A percentile compares a stretch with the other conserved stretches of the same genome.
Evolutionary conservation across 2,329 filamentous ascomycete species (phyloP).

Genomic region (Madurella fahalii): DNA sequence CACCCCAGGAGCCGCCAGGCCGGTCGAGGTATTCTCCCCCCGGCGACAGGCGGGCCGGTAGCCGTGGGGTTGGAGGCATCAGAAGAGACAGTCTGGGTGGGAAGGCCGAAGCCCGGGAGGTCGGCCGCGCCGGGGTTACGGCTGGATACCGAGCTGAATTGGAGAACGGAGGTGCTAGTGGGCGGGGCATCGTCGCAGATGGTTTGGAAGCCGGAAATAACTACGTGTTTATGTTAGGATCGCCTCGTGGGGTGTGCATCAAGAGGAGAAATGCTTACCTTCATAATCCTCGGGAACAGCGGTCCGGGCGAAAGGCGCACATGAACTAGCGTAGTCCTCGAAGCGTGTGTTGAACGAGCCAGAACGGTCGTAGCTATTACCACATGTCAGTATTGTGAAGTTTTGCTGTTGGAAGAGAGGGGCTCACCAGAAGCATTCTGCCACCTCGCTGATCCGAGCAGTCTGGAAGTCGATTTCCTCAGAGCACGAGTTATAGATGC

Average conservation of each 20-base stretch:
- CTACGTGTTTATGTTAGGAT: background rate
- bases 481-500: conserved; percentile 23
- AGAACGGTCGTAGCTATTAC: conserved; percentile 17
- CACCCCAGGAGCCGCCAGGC: conserved; percentile 4
- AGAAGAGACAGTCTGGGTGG: background rate
- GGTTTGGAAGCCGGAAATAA: conserved; percentile 13
- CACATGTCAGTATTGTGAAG: background rate
- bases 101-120: background rate
- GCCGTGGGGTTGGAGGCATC: background rate
- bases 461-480: conserved; percentile 8
- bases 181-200: conserved; percentile 18
- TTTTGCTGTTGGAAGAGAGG: too few relatives aligned
- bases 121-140: background rate
- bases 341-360: conserved; percentile 23
- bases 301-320: conserved; percentile 22
- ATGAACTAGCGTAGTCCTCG: conserved; percentile 24
- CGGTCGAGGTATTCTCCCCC: conserved; percentile 2
- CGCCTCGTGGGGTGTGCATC: background rate
- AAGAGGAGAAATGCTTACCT: conserved; percentile 1
- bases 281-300: conserved; percentile 17
- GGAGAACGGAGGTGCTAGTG: background rate
- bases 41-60: background rate
- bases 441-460: conserved; percentile 9
- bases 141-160: conserved; percentile 2
- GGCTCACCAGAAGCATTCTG: conserved; percentile 27